phyloP scores from a whole-genome alignment of 371 early-diverging fungal genomes.

The Circinella umbellata region DNA sequence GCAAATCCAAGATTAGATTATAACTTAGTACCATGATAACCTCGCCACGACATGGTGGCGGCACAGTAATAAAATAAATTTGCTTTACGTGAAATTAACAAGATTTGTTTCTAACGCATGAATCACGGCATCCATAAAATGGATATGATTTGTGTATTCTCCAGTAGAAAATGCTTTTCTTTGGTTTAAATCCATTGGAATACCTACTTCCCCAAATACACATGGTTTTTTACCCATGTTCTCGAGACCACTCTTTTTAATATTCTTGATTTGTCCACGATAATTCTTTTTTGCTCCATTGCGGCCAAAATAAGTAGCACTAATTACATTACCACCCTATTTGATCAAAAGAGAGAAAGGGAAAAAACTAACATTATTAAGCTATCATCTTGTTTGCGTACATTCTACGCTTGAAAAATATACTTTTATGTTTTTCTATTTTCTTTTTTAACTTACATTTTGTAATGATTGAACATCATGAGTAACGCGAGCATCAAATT shows the following conservation, averaged over 20 bases:
- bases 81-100: conserved; percentile 71
- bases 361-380: no score
- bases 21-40: not conserved
- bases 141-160: conserved; percentile 71
- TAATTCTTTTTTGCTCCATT: conserved; percentile 81
- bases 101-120: conserved; percentile 76
- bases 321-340: conserved; percentile 71
- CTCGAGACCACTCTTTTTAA: conserved; percentile 62
- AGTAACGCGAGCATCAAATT: conserved; percentile 73
- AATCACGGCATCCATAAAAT: conserved; percentile 78
- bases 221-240: conserved; percentile 73
- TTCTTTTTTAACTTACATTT: conserved; percentile 47
- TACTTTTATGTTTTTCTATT: not conserved
- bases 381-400: no score
- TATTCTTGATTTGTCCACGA: conserved; percentile 70
- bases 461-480: conserved; percentile 79
- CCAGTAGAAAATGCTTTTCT: conserved; percentile 68
- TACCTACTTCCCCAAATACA: conserved; percentile 82
- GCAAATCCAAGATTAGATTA: not conserved
- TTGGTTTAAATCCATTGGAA: conserved; percentile 87
- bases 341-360: not conserved
- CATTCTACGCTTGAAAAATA: no score
- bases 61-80: not conserved
- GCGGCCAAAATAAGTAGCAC: conserved; percentile 81
- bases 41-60: not conserved